Evolutionary conservation across 331 rosid species (phyloP), one percentile per base, ranked within the genome.

Genomic region (Malus hybrid): DNA sequence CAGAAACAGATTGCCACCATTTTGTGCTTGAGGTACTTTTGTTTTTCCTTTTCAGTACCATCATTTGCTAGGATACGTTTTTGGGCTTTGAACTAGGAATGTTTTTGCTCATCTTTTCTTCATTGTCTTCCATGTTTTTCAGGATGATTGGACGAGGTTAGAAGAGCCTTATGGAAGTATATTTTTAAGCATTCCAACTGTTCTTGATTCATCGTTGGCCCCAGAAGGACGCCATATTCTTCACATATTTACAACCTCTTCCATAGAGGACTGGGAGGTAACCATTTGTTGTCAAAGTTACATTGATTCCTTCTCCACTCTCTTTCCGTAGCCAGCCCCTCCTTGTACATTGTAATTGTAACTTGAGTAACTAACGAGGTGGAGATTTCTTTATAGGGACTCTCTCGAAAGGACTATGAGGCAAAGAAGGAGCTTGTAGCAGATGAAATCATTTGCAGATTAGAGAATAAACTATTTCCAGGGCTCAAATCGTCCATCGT

Each of bases 211-310:
- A 44, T 88, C 99, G 10, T 80, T 92, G 85, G 97, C 97, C 77
- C 99, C 99, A 29, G 85, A 85, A 74, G 97, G 97, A 33, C 86
- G 65, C 42, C 97, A 92, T 71, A 92, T 94, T 83, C 97, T 94
- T 85, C 99, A 94, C 82, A 86, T 94, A 56, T 94, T 94, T 85
- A 92, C 99, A 19, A 92, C 97, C 64, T 90, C 99, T 83, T 89
- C 97, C 69, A 86, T 94, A 34, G 93, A 87, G 54, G 97, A 92
- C 81, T 94, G 99, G 97, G 81, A 89, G 96, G 97, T 90, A 83
- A 28, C 67, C 36, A 20, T 48, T 7, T 76, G 70, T 59, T 24
- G 68, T 74, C 61, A 71, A 67, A 74, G 76, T 70, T 69, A 65
- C 61, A 59, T 50, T 57, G 69, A 77, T 80, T 67, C 56, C 24